Evolutionary conservation across 805 yeast species (phyloP), one percentile per base, ranked within the genome.

Genomic region (Kurtzmaniella fragi): DNA sequence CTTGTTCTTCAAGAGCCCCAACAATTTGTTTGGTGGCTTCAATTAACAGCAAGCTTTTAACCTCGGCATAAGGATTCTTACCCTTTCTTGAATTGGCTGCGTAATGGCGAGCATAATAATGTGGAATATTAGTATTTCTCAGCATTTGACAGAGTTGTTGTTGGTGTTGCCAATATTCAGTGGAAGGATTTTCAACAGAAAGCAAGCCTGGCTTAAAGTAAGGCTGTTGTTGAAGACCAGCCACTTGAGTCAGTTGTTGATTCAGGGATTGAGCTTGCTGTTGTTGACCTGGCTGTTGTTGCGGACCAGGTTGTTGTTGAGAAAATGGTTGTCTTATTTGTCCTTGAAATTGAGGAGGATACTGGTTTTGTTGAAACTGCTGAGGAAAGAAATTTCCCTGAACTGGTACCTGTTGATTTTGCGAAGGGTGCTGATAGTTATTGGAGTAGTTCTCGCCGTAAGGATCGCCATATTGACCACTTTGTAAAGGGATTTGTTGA

Each of bases 21-120:
- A 68, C 61, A 14, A 65, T 50, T 1, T 59, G 44, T 44, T 58
- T 64, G n/a, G 73, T 67, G 5, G 73, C 71, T 32, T 68, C 73
- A 13, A 68, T 50, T 41, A 68, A 59, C 34, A 62, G 63, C 31
- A 64, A 66, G 5, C 63, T 37, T 47, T 68, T 68, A 25, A 55
- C 56, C 31, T 57, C 71, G 38, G 45, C 61, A 49, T 56, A 67
- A 28, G 65, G 67, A 40, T 53, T 64, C 55, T 59, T 65, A 15
- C 53, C 48, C 52, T 70, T 73, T 52, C 83, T 67, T 1, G 84
- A 81, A 40, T 78, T 70, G 11, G 80, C 67, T 5, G 95, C 95
- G 23, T 88, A 89, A 46, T 80, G 79, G 42, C 95, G 74, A 3
- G 96, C 96, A 62, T 85, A 87, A 53, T 73, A 81, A 61, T 87